Evolutionary conservation across 2,329 filamentous ascomycete species (phyloP), one percentile per base, ranked within the genome.

Genomic region (Pseudocercospora ulei): DNA sequence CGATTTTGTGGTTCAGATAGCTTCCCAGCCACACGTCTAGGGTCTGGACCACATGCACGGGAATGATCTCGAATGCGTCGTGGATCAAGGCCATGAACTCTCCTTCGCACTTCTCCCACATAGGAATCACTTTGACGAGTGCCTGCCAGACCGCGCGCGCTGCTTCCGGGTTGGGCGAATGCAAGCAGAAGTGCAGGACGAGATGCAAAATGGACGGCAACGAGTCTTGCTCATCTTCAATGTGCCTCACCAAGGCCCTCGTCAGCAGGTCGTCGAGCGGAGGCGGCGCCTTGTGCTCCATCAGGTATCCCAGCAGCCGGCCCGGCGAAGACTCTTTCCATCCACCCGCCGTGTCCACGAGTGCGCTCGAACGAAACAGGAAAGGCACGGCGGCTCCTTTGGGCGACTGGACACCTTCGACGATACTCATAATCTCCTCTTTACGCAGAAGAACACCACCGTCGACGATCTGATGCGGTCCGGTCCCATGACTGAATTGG

Each of bases 211-310:
- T 24, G 7, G 48, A 37, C 3, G 27, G 16, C 13, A 55, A 37
- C 4, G 38, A 36, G 7, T 51, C 35, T 20, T 51, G 41, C 36
- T 55, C 51, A n/a, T 27, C 13, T 20, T 48, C 46, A 38, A 50
- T 44, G 26, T 48, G 36, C 8, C 18, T 9, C 7, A 47, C 12
- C 6, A 52, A 23, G 17, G 37, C 37, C 3, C 20, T 11, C 18
- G 38, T 35, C 17, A 48, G 25, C 5, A 29, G 2, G 2, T 5
- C 13, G 4, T 14, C 18, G 11, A 51, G 23, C 17, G n/a, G 18
- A 14, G 4, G 3, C 18, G 22, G n/a, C 11, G 16, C n/a, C 19
- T 20, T 23, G 29, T 37, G 11, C n/a, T 8, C 18, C 25, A 46
- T 23, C 14, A 46, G 29, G 36, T 38, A 9, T 3, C 38, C 41